phyloP scores from a whole-genome alignment of 1,284 basidiomycete species.

The Cronartium ribicola region DNA sequence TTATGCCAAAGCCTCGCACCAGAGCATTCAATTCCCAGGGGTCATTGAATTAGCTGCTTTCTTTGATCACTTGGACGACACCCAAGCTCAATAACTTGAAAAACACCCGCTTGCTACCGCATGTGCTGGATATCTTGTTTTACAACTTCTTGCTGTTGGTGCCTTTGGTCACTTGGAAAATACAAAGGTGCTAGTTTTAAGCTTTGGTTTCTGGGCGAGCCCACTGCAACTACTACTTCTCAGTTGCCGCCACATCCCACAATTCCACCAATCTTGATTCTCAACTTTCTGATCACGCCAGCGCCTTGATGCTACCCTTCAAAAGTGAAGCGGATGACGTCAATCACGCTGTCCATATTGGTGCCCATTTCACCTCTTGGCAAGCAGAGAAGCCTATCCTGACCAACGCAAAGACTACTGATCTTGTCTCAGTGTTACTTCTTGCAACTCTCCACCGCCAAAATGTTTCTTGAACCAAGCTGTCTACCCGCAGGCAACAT shows the following conservation, averaged over 20 bases:
- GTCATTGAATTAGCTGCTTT: conserved; percentile 84
- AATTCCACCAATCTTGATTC: conserved; percentile 61
- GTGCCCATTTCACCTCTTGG: conserved; percentile 86
- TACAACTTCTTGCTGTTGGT: conserved; percentile 72
- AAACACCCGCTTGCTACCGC: conserved; percentile 64
- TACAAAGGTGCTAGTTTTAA: conserved; percentile 63
- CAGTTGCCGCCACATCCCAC: conserved; percentile 66
- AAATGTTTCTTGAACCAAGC: conserved; percentile 82
- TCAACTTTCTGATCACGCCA: conserved; percentile 72
- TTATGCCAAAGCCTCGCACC: conserved; percentile 92
- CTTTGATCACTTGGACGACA: conserved; percentile 58
- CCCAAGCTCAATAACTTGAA: conserved; percentile 66
- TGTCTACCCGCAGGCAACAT: conserved; percentile 64
- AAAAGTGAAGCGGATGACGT: conserved; percentile 57
- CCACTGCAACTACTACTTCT: conserved; percentile 80
- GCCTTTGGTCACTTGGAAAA: conserved; percentile 62
- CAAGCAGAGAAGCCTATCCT: conserved; percentile 84
- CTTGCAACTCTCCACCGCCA: conserved; percentile 86
- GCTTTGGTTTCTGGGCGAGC: conserved; percentile 61
- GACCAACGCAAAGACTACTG: conserved; percentile 85
- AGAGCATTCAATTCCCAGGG: conserved; percentile 85
- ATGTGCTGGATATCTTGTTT: conserved; percentile 78
- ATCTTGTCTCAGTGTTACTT: conserved; percentile 87
- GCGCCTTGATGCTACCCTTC: conserved; percentile 80
- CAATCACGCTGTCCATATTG: conserved; percentile 57